Conservation (phyloP, 352 stramenopile genomes). For the Plasmopara viticola region DNA sequence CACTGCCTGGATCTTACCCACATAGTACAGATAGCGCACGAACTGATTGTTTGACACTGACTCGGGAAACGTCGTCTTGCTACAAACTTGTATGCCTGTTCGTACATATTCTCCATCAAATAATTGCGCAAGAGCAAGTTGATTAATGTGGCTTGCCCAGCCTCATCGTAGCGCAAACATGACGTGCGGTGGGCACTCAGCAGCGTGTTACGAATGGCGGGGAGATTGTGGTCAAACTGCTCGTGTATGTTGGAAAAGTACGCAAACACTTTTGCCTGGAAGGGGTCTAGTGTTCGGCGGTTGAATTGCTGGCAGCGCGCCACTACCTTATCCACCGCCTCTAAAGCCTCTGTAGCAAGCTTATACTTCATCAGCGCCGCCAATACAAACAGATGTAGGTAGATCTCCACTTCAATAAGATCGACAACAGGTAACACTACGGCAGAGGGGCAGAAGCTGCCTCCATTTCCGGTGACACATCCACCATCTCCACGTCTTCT, state of each 20-base stretch:
- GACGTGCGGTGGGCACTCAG: slow-evolving; percentile 82
- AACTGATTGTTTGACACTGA: slow-evolving; percentile 98
- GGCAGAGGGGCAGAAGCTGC: slow-evolving; percentile 7
- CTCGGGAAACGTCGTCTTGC: slow-evolving; percentile 85
- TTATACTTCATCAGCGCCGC: slow-evolving; percentile 70
- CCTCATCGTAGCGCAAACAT: slow-evolving; percentile 86
- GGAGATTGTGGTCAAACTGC: slow-evolving; percentile 49
- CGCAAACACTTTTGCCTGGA: slow-evolving; percentile 72
- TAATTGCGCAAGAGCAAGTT: slow-evolving; percentile 90
- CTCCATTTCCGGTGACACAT: slow-evolving; percentile 33
- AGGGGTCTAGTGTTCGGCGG: slow-evolving; percentile 66
- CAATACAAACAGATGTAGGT: slow-evolving; percentile 74
- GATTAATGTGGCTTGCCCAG: slow-evolving; percentile 85
- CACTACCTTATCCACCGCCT: slow-evolving; percentile 45
- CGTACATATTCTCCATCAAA: slow-evolving; percentile 86
- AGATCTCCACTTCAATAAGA: slow-evolving; percentile 83
- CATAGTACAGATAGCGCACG: slow-evolving; percentile 97
- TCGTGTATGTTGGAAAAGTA: slow-evolving; percentile 78
- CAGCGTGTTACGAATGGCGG: slow-evolving; percentile 57
- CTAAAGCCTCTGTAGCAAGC: slow-evolving; percentile 45
- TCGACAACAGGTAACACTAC: slow-evolving; percentile 50
- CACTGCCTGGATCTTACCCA: slow-evolving; percentile 93
- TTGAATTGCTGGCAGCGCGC: slow-evolving; percentile 72
- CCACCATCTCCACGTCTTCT: slow-evolving; percentile 55
- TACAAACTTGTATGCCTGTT: slow-evolving; percentile 92